Conservation (phyloP, 2,329 filamentous ascomycete genomes). For the Clonostachys solani region DNA sequence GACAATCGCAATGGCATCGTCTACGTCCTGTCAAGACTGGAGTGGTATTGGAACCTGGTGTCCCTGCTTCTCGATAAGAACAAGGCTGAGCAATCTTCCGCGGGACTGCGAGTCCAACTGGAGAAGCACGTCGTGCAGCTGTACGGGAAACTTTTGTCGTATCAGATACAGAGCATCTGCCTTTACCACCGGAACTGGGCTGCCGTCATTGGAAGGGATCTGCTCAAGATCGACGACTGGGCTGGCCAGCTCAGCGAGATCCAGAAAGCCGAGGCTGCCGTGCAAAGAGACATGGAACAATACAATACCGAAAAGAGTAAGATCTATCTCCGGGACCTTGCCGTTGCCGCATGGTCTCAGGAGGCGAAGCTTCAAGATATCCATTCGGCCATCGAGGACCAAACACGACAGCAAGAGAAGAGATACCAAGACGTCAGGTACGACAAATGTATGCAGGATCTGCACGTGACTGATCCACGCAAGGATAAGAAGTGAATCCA, state of each 20-base stretch:
- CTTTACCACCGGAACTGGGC: slow-evolving; percentile 23
- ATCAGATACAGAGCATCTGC: slow-evolving; percentile 33
- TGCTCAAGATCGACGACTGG: slow-evolving; percentile 27
- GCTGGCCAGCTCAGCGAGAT: slow-evolving; percentile 16
- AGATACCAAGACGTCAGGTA: neutral
- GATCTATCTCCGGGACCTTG: neutral
- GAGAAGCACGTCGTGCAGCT: slow-evolving; percentile 22
- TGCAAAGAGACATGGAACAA: slow-evolving; percentile 4
- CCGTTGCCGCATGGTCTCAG: neutral
- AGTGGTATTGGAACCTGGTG: slow-evolving; percentile 27
- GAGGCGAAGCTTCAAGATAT: slow-evolving; percentile 1
- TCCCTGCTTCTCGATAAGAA: slow-evolving; percentile 16
- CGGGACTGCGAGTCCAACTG: slow-evolving; percentile 12
- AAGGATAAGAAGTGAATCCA: slow-evolving; percentile 7
- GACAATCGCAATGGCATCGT: slow-evolving; percentile 20
- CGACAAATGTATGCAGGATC: slow-evolving; percentile 1
- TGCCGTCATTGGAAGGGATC: slow-evolving; percentile 17
- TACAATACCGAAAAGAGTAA: slow-evolving; percentile 7
- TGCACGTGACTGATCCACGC: slow-evolving; percentile 2
- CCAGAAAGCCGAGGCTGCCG: slow-evolving; percentile 13
- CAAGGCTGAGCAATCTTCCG: slow-evolving; percentile 1
- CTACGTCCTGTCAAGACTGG: slow-evolving; percentile 24
- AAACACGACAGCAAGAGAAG: neutral
- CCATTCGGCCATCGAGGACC: neutral
- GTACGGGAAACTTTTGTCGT: slow-evolving; percentile 32